These are phyloP conservation scores for Beauveria sp. DNA, from an alignment of 2,329 filamentous ascomycete genomes.

Conservation along the genomic window DNA sequence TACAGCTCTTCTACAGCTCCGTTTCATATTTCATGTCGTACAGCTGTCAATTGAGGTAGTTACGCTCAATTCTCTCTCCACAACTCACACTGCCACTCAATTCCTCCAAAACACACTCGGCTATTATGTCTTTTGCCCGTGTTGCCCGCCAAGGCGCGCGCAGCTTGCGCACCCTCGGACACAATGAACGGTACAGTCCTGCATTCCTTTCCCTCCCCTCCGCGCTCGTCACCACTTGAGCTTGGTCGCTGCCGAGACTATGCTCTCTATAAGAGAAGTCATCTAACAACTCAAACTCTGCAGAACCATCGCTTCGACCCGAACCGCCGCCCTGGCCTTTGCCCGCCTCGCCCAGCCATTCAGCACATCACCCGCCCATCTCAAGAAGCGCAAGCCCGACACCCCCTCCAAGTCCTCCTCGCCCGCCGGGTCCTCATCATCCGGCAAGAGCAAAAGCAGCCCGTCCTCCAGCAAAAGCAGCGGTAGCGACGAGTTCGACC, in stretches of 20 bases:
- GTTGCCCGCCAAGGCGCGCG: background rate
- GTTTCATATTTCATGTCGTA: background rate
- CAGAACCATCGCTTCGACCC: background rate
- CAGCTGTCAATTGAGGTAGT: background rate
- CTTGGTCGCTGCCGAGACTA: background rate
- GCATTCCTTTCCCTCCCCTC: background rate
- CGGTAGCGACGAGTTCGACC: slow-evolving; percentile 31
- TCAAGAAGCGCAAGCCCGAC: slow-evolving; percentile 32
- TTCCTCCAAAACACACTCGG: background rate
- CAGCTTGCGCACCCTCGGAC: background rate
- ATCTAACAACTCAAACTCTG: background rate
- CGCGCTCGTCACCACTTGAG: too few species aligned
- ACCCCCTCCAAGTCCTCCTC: slow-evolving; percentile 15
- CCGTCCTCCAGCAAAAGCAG: slow-evolving; percentile 15
- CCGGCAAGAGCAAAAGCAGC: slow-evolving; percentile 10
- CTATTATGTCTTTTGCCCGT: background rate
- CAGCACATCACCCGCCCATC: slow-evolving; percentile 20
- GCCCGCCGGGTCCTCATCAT: slow-evolving; percentile 11
- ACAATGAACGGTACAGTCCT: background rate
- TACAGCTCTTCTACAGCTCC: background rate
- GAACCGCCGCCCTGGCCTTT: background rate
- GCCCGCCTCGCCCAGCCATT: slow-evolving; percentile 20
- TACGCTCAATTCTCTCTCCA: background rate
- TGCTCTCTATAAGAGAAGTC: background rate
- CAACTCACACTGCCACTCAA: too few species aligned